Base-by-base conservation (phyloP, 2,329 filamentous ascomycete genomes). In the Fusarium marasasianum region DNA sequence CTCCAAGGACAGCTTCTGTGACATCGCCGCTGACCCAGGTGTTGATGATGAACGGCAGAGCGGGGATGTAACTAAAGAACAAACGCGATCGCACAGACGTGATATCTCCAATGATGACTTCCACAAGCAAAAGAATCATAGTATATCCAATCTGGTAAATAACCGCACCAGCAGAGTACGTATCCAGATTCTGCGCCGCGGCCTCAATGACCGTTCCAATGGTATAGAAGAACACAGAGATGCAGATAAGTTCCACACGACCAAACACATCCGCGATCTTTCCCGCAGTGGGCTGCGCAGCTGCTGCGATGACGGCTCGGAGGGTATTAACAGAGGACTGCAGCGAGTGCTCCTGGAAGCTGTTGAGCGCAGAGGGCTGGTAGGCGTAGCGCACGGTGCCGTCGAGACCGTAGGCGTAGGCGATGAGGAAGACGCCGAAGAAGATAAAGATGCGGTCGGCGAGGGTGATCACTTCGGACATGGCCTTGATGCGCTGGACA, bases 201-300 rank as follows among this genome's bases (percentile, higher is more conserved):
- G 90, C 84, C 80, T 92, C 88, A 57, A 92, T 78, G 20, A 91
- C 84, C 5, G 90, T 89, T 31, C 87, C 87, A 67, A 85, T 43
- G 14, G 89, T 84, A 72, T 92, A 92, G 79, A 92, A 91, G 64
- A 91, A 77, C n/a, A 91, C 84, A 9, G 89, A 89, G 5, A 91
- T 77, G 38, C 86, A 79, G 53, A 92, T 83, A 35, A 80, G 83
- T 74, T 92, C 90, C 22, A 89, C 83, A 77, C 91, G 87, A 38
- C 91, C 91, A 75, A 92, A 91, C 12, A 91, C 89, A 77, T 89
- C 90, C 38, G 90, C 88, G 72, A 91, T 87, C 77, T 91, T 91
- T 41, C 87, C 90, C 1, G 88, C 84, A 1, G 90, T 88, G 62
- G 84, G 89, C 83, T 89, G 82, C 10, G 88, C 88, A 20, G 89